A percentile compares a stretch with the other conserved stretches of the same genome.
Conservation (phyloP, 2,329 filamentous ascomycete genomes). For the Penicillium sp. region DNA sequence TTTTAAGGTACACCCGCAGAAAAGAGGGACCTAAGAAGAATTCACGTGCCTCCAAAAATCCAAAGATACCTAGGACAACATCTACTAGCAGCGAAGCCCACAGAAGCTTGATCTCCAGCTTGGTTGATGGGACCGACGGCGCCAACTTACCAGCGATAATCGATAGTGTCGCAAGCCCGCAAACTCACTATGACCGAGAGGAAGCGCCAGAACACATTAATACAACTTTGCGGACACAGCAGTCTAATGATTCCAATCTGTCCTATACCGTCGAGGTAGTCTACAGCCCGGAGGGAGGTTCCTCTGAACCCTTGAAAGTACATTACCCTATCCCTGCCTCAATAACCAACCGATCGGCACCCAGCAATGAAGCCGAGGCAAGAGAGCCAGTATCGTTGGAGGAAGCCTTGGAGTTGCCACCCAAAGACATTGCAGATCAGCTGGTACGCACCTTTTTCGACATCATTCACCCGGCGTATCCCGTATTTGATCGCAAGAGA, state of each 20-base stretch:
- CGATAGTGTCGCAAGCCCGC: background rate
- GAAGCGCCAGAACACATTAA: background rate
- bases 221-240: background rate
- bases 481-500: conserved; percentile 20
- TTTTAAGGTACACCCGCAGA: background rate
- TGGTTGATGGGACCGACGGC: background rate
- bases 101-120: background rate
- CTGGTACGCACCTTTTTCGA: conserved; percentile 24
- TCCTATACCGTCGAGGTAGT: conserved; percentile 22
- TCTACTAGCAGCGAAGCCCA: background rate
- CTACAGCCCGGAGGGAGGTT: conserved; percentile 18
- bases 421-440: conserved; percentile 16
- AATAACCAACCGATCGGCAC: conserved; percentile 15
- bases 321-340: conserved; percentile 18
- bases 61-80: background rate
- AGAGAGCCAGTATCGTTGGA: conserved; percentile 5
- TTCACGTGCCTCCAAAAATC: background rate
- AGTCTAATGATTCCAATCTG: conserved; percentile 15
- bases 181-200: background rate
- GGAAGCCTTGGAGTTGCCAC: conserved; percentile 16
- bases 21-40: background rate
- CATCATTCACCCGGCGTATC: conserved; percentile 24
- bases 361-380: conserved; percentile 6
- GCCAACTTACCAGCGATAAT: background rate
- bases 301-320: conserved; percentile 16